Conservation (phyloP, 2,329 filamentous ascomycete genomes). For the Paecilomyces formosus region DNA sequence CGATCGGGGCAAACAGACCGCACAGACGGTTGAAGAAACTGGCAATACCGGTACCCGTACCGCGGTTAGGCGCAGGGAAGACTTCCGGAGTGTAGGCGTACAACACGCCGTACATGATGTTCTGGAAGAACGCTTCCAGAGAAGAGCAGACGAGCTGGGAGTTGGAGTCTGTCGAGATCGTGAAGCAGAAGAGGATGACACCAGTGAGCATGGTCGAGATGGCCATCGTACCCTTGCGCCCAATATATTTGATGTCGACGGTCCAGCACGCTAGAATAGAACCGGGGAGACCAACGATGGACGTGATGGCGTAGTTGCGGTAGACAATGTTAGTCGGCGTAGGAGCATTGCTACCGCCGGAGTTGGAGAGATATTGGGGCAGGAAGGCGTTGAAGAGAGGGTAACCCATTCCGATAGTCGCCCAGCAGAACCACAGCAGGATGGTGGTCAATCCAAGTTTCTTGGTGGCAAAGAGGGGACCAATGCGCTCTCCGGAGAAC, state of each 20-base stretch:
- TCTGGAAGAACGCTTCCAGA: slow-evolving; percentile 51
- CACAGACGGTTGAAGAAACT: slow-evolving; percentile 39
- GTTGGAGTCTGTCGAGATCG: slow-evolving; percentile 39
- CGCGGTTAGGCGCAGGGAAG: slow-evolving; percentile 49
- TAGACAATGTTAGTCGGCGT: slow-evolving; percentile 46
- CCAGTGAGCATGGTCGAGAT: slow-evolving; percentile 45
- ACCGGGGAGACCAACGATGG: slow-evolving; percentile 68
- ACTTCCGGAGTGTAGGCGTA: slow-evolving; percentile 55
- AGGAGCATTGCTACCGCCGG: slow-evolving; percentile 30
- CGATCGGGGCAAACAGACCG: slow-evolving; percentile 38
- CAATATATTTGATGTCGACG: slow-evolving; percentile 60
- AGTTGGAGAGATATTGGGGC: slow-evolving; percentile 71
- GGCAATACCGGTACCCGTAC: slow-evolving; percentile 46
- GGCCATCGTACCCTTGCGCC: slow-evolving; percentile 51
- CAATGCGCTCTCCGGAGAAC: slow-evolving; percentile 61
- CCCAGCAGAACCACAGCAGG: slow-evolving; percentile 71
- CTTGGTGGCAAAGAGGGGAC: slow-evolving; percentile 51
- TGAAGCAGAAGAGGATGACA: slow-evolving; percentile 50
- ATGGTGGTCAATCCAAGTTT: slow-evolving; percentile 42
- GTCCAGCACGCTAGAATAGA: slow-evolving; percentile 66
- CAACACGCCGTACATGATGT: slow-evolving; percentile 50
- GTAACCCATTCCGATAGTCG: slow-evolving; percentile 76
- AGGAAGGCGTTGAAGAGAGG: slow-evolving; percentile 85
- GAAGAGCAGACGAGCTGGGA: slow-evolving; percentile 47
- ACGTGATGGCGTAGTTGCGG: slow-evolving; percentile 76